Percentiles rank a stretch among this genome's conserved stretches.
These are phyloP conservation scores for Capsella rubella DNA, from an alignment of 441 rosid genomes.

Conservation along the genomic window DNA sequence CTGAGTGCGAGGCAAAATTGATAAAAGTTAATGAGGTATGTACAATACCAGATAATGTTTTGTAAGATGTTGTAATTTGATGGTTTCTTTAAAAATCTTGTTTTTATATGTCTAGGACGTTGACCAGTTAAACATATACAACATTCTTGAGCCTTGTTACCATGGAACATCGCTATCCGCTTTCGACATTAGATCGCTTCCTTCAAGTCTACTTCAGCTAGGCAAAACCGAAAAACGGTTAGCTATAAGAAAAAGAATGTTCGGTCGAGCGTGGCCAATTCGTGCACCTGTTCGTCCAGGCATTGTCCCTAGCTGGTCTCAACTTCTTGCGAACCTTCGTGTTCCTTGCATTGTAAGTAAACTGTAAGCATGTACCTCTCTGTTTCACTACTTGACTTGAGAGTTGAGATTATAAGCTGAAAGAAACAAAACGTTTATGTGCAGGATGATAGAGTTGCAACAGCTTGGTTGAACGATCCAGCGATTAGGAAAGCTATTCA, in stretches of 20 bases:
- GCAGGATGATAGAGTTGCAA: constrained; percentile 82
- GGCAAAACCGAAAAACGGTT: constrained; percentile 72
- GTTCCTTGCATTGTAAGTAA: constrained; percentile 84
- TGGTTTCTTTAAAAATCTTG: not conserved
- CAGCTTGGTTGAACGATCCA: constrained; percentile 70
- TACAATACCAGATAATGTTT: too few relatives aligned
- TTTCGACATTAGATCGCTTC: constrained; percentile 54
- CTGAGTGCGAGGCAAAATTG: constrained; percentile 52
- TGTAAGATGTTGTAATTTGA: not conserved
- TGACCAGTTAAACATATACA: constrained; percentile 62
- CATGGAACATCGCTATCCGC: constrained; percentile 48
- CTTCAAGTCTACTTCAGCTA: constrained; percentile 65
- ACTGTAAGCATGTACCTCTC: not conserved
- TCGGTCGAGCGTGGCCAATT: constrained; percentile 95
- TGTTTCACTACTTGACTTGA: not conserved
- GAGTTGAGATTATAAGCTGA: not conserved
- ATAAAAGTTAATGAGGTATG: constrained; percentile 45
- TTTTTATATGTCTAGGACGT: constrained; percentile 20
- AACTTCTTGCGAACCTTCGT: constrained; percentile 54
- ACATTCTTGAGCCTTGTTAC: constrained; percentile 88
- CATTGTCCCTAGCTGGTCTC: constrained; percentile 88
- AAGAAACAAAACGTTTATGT: constrained; percentile 4
- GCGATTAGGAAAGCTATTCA: constrained; percentile 73
- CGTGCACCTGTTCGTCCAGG: constrained; percentile 85
- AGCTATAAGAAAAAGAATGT: constrained; percentile 85